phyloP scores from a whole-genome alignment of 2,329 filamentous ascomycete species.

The Colletotrichum tabaci region DNA sequence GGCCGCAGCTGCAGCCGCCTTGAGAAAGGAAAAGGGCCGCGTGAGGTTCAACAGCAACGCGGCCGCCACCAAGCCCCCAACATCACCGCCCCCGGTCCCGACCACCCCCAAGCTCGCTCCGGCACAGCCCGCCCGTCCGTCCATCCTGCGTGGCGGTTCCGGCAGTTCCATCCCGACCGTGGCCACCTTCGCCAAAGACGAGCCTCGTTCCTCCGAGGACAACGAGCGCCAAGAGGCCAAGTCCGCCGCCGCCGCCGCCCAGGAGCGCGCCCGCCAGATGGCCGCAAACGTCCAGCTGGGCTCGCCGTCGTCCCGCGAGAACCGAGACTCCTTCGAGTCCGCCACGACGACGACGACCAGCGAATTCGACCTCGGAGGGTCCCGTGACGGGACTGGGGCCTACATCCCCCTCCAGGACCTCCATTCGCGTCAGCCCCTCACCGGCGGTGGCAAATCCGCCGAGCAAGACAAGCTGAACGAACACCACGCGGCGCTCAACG shows the following conservation, averaged over 20 bases:
- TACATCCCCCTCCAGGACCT: slow-evolving; percentile 53
- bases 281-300: slow-evolving; percentile 57
- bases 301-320: slow-evolving; percentile 53
- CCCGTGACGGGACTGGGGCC: slow-evolving; percentile 41
- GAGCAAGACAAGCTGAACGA: slow-evolving; percentile 43
- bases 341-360: slow-evolving; percentile 49
- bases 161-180: slow-evolving; percentile 54
- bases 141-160: slow-evolving; percentile 60
- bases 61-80: slow-evolving; percentile 49
- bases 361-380: slow-evolving; percentile 46
- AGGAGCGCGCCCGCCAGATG: slow-evolving; percentile 59
- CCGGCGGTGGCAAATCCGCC: slow-evolving; percentile 13
- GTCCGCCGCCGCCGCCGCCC: slow-evolving; percentile 58
- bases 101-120: slow-evolving; percentile 20
- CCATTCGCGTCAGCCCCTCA: slow-evolving; percentile 35
- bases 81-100: slow-evolving; percentile 39
- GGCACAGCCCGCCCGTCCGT: slow-evolving; percentile 47
- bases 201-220: slow-evolving; percentile 29
- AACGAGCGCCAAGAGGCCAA: slow-evolving; percentile 45
- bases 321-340: slow-evolving; percentile 57
- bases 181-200: slow-evolving; percentile 26
- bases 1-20: slow-evolving; percentile 43
- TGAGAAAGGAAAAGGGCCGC: slow-evolving; percentile 62
- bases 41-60: slow-evolving; percentile 65
- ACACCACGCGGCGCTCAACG: slow-evolving; percentile 48